phyloP scores from a whole-genome alignment of 1,139 yeast genomes.

The Pneumocystis jirovecii region DNA sequence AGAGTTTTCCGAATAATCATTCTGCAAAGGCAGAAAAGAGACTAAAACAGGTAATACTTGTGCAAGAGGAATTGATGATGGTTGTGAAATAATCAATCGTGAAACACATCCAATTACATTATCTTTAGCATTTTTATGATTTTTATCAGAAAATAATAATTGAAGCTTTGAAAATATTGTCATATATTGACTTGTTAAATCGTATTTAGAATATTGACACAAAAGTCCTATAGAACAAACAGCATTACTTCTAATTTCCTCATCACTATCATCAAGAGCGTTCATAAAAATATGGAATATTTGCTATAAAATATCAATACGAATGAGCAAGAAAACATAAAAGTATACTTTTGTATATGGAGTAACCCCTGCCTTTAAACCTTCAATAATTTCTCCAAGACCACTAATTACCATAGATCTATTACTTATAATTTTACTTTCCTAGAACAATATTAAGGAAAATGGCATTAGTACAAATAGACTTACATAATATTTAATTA shows the following conservation, averaged over 20 bases:
- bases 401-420: conserved; percentile 80
- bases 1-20: conserved; percentile 83
- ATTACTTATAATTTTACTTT: conserved; percentile 51
- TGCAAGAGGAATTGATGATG: conserved; percentile 58
- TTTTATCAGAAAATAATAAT: conserved; percentile 65
- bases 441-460: neutral
- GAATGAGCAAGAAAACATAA: conserved; percentile 1
- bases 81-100: conserved; percentile 67
- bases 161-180: conserved; percentile 62
- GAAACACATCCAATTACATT: conserved; percentile 65
- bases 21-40: conserved; percentile 67
- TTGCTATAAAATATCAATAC: conserved; percentile 24
- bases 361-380: conserved; percentile 48
- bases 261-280: conserved; percentile 61
- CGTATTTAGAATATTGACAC: conserved; percentile 38
- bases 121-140: conserved; percentile 25
- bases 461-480: neutral
- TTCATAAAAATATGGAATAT: conserved; percentile 54
- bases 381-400: conserved; percentile 73
- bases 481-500: conserved; percentile 40
- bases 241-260: conserved; percentile 87
- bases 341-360: conserved; percentile 38
- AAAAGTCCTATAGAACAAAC: conserved; percentile 90
- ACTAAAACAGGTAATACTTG: conserved; percentile 68
- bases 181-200: conserved; percentile 12